phyloP scores from a whole-genome alignment of 2,329 filamentous ascomycete genomes.

The Fusarium keratoplasticum region DNA sequence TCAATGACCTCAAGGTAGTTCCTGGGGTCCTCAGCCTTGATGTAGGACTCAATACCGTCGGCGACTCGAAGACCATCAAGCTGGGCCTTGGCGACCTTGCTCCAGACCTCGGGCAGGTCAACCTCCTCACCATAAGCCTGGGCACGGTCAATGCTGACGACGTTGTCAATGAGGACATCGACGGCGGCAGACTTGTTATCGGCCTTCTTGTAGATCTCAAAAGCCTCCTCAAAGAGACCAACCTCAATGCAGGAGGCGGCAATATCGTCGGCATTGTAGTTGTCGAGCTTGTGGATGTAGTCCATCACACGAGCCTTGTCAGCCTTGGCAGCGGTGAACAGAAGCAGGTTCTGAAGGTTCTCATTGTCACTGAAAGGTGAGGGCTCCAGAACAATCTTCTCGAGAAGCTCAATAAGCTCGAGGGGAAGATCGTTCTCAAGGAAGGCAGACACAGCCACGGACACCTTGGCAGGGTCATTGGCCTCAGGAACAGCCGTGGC shows the following conservation, averaged over 20 bases:
- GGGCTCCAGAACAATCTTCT: constrained; percentile 99
- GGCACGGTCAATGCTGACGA: constrained; percentile 97
- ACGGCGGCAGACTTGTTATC: constrained; percentile 88
- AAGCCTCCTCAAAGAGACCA: constrained; percentile 94
- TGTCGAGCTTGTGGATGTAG: constrained; percentile 92
- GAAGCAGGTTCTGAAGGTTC: constrained; percentile 93
- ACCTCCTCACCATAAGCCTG: constrained; percentile 96
- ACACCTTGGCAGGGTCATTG: constrained; percentile 93
- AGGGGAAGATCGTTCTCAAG: constrained; percentile 89
- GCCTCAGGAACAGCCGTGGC: constrained; percentile 94
- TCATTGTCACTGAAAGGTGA: constrained; percentile 98
- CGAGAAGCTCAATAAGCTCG: constrained; percentile 95
- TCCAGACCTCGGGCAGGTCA: constrained; percentile 96
- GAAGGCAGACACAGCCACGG: constrained; percentile 92
- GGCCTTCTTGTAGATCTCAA: constrained; percentile 99
- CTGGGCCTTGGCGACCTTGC: constrained; percentile 97
- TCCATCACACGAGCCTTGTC: constrained; percentile 96
- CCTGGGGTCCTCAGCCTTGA: constrained; percentile 90
- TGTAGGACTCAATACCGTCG: constrained; percentile 96
- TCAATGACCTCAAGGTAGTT: constrained; percentile 98
- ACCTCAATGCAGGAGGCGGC: constrained; percentile 93
- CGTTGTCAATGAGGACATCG: constrained; percentile 92
- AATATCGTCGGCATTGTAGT: constrained; percentile 93
- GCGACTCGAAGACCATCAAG: constrained; percentile 92
- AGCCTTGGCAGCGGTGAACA: constrained; percentile 96